Conservation (phyloP, 352 stramenopile species). For the Globisporangium barbulae region DNA sequence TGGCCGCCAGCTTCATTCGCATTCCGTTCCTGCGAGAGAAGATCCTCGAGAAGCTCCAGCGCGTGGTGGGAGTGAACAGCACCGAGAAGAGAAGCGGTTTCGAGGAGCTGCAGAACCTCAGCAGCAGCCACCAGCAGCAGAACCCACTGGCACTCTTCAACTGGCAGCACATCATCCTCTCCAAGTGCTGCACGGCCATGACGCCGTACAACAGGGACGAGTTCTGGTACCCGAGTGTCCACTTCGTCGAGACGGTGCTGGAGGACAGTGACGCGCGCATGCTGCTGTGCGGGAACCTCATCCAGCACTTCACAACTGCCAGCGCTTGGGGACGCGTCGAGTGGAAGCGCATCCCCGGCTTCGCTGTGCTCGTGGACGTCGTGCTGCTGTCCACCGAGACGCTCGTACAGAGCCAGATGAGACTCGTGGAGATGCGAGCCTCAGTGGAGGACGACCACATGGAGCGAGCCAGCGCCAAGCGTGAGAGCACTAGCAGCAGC, state of each 20-base stretch:
- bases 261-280: constrained; percentile 32
- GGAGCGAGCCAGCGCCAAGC: constrained; percentile 28
- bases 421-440: constrained; percentile 34
- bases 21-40: constrained; percentile 47
- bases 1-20: constrained; percentile 53
- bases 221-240: constrained; percentile 29
- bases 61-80: constrained; percentile 17
- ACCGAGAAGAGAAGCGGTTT: background rate
- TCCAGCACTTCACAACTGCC: constrained; percentile 45
- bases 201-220: constrained; percentile 42
- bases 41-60: constrained; percentile 46
- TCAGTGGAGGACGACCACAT: constrained; percentile 31
- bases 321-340: constrained; percentile 44
- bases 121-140: constrained; percentile 30
- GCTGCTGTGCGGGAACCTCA: constrained; percentile 50
- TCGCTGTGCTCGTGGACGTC: constrained; percentile 37
- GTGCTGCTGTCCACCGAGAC: constrained; percentile 37
- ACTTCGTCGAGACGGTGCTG: constrained; percentile 36
- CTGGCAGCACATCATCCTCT: constrained; percentile 45
- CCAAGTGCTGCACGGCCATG: constrained; percentile 50
- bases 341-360: constrained; percentile 63
- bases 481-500: constrained; percentile 5
- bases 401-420: constrained; percentile 41
- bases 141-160: constrained; percentile 44
- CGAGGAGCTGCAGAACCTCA: constrained; percentile 5